These are phyloP conservation scores for Pichia exigua DNA, from an alignment of 805 yeast species.

Conservation along the genomic window DNA sequence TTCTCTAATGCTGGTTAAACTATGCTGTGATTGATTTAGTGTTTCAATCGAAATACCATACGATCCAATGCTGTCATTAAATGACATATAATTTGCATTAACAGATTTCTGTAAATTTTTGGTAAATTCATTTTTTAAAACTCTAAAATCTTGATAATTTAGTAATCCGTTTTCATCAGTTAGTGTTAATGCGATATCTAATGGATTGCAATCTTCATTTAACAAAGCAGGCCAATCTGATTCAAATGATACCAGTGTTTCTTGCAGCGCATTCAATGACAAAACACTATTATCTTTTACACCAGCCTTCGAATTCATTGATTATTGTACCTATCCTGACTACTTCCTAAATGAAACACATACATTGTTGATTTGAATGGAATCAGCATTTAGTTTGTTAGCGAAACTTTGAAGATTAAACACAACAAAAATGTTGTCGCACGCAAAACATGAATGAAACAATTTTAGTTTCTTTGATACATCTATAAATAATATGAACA, in stretches of 20 bases:
- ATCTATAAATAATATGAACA: background rate
- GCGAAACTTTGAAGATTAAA: background rate
- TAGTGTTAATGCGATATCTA: slow-evolving; percentile 76
- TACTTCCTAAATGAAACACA: background rate
- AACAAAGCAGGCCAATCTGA: slow-evolving; percentile 34
- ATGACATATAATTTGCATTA: slow-evolving; percentile 72
- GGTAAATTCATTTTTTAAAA: slow-evolving; percentile 50
- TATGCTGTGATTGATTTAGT: slow-evolving; percentile 53
- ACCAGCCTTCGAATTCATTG: background rate
- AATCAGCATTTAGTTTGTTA: background rate
- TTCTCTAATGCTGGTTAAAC: slow-evolving; percentile 16
- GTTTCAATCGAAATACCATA: slow-evolving; percentile 63
- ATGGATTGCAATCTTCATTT: slow-evolving; percentile 59
- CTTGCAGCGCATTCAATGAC: slow-evolving; percentile 3
- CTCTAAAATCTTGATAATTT: slow-evolving; percentile 56
- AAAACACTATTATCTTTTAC: background rate
- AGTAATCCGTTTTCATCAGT: slow-evolving; percentile 84
- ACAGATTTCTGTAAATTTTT: slow-evolving; percentile 60
- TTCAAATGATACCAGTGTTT: slow-evolving; percentile 6
- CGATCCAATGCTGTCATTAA: slow-evolving; percentile 79
- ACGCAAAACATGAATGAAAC: background rate
- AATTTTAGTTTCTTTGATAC: too few species aligned
- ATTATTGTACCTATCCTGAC: background rate
- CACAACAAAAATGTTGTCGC: background rate
- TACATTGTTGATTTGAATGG: background rate